Base-by-base conservation (phyloP, 768 basidiomycete species). In the Cubamyces sp. region DNA sequence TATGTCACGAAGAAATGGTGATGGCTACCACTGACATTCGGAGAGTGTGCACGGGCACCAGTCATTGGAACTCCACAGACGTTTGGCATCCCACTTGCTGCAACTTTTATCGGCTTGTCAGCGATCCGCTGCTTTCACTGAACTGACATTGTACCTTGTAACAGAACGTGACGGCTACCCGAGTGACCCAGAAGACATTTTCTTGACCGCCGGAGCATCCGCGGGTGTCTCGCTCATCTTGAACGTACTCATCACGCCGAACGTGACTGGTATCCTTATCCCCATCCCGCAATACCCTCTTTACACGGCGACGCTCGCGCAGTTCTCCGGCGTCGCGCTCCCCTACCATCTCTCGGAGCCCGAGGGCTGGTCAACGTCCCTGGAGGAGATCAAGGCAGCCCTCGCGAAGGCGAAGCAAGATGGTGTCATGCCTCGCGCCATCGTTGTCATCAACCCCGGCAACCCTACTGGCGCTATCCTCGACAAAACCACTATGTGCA, bases 241-340 rank as follows among this genome's bases (percentile, higher is more conserved):
- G 67, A 85, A 86, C 70, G 85, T 91, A 80, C 85, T 95, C 63
- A 88, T 94, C 68, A 78, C 86, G 11, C 75, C 81, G 21, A 86
- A 85, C 21, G 81, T 78, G 26, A 84, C 85, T 50, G 94, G 93
- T 7, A 83, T 96, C 68, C 84, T 96, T 55, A 97, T 98, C 70
- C 96, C 96, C 34, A 98, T 99, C 64, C 96, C 96, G 2, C 96
- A 99, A 77, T 98, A 99, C 74, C 96, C 96, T 1, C 82, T 99
- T 12, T 99, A 99, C 76, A 98, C 96, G 40, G 96, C 96, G 34
- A 87, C 95, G 1, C 87, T 99, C 52, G 92, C 96, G 1, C 90
- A 94, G 69, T 85, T 84, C 73, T 81, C 82, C 47, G 96, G 95
- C n/a, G 78, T 82, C 5, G 79, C 92, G 0, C 78, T 98, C 43